phyloP scores from a whole-genome alignment of 306 rosid genomes.

The Alnus rubra region DNA sequence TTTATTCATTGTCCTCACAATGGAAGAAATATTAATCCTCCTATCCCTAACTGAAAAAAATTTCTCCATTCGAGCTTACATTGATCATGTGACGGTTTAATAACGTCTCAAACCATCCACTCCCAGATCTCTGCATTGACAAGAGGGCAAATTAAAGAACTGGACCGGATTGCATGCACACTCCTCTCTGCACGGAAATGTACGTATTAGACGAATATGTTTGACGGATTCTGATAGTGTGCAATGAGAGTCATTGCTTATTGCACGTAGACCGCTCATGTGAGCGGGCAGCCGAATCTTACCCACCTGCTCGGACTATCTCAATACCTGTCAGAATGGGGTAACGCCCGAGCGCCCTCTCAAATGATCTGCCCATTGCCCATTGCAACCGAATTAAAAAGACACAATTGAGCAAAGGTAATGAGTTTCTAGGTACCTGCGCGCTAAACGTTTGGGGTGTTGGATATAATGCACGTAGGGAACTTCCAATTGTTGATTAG shows the following conservation, averaged over 20 bases:
- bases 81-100: conserved; percentile 75
- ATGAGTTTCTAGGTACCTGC: conserved; percentile 53
- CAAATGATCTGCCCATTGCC: no score
- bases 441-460: conserved; percentile 60
- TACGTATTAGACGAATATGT: no score
- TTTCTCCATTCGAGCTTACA: conserved; percentile 95
- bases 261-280: no score
- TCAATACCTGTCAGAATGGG: no score
- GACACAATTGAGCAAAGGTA: conserved; percentile 34
- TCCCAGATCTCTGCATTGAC: conserved; percentile 98
- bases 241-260: no score
- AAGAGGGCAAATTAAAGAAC: conserved; percentile 61
- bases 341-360: no score
- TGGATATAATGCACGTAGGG: conserved; percentile 76
- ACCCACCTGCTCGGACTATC: no score
- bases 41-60: conserved; percentile 84
- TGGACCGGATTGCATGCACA: conserved; percentile 88
- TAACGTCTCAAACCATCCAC: conserved; percentile 99
- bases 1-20: conserved; percentile 73
- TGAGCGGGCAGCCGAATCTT: no score
- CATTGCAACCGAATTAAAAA: background rate
- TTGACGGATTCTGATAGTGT: no score
- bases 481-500: conserved; percentile 63
- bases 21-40: conserved; percentile 79
- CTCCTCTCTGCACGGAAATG: conserved; percentile 55